Percentiles rank a stretch among this genome's conserved stretches.
phyloP scores from a whole-genome alignment of 768 basidiomycete genomes.

The Mycena leptocephala region DNA sequence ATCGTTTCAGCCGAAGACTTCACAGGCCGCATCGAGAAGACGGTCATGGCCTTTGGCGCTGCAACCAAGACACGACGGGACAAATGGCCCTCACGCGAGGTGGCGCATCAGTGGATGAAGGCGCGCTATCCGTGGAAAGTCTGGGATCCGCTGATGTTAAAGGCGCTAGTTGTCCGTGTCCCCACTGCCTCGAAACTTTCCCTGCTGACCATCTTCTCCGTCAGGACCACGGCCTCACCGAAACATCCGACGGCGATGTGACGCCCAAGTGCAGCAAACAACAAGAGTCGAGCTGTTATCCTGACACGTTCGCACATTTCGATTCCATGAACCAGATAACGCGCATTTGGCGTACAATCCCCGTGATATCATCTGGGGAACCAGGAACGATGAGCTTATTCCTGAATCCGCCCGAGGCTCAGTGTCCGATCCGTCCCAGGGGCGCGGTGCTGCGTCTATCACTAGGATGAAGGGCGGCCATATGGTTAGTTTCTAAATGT shows the following conservation, averaged over 20 bases:
- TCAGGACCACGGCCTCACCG: slow-evolving; percentile 14
- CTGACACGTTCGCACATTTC: slow-evolving; percentile 8
- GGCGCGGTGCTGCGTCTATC: slow-evolving; percentile 12
- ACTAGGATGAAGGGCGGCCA: slow-evolving; percentile 7
- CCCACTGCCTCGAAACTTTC: neutral
- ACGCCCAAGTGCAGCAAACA: slow-evolving; percentile 6
- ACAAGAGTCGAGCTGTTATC: slow-evolving; percentile 10
- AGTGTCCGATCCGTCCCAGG: slow-evolving; percentile 1
- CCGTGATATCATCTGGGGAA: slow-evolving; percentile 19
- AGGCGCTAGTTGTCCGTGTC: neutral
- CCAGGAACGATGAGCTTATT: neutral
- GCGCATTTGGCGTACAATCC: slow-evolving; percentile 1
- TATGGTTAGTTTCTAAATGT: neutral
- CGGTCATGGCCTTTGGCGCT: neutral
- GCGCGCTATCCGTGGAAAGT: slow-evolving; percentile 1
- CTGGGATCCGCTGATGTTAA: slow-evolving; percentile 9
- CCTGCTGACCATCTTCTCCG: neutral
- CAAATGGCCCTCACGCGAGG: slow-evolving; percentile 21
- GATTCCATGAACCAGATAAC: slow-evolving; percentile 3
- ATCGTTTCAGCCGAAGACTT: slow-evolving; percentile 14
- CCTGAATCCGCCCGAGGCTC: neutral
- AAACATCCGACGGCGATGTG: neutral
- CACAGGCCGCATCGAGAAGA: neutral
- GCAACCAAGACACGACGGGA: slow-evolving; percentile 1
- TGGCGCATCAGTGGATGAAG: slow-evolving; percentile 9